phyloP scores from a whole-genome alignment of 371 early-diverging fungal genomes.

The Mortierella sp. region DNA sequence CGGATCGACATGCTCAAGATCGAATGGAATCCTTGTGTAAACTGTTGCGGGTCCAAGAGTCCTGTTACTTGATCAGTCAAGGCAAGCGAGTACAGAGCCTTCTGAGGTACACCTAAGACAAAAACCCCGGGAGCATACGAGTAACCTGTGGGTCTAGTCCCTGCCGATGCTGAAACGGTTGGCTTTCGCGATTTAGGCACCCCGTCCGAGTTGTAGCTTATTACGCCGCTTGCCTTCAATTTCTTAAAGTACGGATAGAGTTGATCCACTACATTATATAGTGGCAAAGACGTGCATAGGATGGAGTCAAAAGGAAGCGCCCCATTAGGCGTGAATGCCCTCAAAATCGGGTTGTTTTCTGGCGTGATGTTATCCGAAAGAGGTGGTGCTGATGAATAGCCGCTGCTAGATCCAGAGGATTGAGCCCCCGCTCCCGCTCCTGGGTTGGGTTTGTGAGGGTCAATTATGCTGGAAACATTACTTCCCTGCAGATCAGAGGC shows the following conservation, averaged over 20 bases:
- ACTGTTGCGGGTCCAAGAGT: constrained; percentile 36
- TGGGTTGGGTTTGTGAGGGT: neutral
- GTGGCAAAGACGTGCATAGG: constrained; percentile 32
- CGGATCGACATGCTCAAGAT: constrained; percentile 36
- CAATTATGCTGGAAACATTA: neutral
- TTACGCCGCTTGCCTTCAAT: neutral
- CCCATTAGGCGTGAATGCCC: constrained; percentile 18
- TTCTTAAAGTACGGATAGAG: constrained; percentile 22
- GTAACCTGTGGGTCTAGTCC: too few species aligned
- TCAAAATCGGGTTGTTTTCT: constrained; percentile 27
- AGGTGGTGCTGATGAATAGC: neutral
- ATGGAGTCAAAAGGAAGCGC: constrained; percentile 38
- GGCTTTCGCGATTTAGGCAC: too few species aligned
- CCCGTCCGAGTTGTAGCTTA: neutral
- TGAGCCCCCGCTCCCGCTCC: too few species aligned
- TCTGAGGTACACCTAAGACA: constrained; percentile 32
- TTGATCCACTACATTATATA: constrained; percentile 31
- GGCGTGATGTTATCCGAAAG: neutral
- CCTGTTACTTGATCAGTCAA: constrained; percentile 25
- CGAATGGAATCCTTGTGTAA: constrained; percentile 43
- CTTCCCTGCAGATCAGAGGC: constrained; percentile 13
- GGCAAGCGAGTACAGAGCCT: constrained; percentile 25
- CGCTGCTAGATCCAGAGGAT: too few species aligned
- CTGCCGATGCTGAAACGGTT: too few species aligned
- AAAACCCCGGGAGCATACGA: constrained; percentile 31